These are phyloP conservation scores for Quercus bicolor DNA, from an alignment of 306 rosid species.

Conservation along the genomic window DNA sequence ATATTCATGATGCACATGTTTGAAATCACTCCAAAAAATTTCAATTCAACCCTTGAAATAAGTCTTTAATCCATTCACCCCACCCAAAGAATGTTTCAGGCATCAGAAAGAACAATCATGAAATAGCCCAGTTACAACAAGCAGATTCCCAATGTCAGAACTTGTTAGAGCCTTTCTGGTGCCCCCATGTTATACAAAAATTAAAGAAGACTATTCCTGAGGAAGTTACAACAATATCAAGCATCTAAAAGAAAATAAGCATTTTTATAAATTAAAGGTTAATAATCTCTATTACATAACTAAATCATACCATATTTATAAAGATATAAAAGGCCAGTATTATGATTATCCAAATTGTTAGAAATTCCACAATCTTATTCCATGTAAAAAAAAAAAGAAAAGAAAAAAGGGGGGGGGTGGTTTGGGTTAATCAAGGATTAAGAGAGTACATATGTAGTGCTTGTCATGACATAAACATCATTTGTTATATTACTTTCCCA, in stretches of 20 bases:
- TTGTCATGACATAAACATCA: neutral
- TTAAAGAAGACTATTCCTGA: neutral
- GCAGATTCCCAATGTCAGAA: constrained; percentile 1
- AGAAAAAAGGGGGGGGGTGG: neutral
- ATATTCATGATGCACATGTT: neutral
- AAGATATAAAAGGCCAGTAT: neutral
- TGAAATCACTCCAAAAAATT: constrained; percentile 1
- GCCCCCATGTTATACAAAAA: constrained; percentile 1
- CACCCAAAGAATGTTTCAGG: neutral
- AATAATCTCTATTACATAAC: neutral
- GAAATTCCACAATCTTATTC: neutral
- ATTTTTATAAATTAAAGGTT: neutral
- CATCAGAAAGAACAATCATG: neutral
- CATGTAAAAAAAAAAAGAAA: neutral
- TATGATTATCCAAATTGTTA: neutral
- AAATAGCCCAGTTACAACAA: constrained; percentile 1
- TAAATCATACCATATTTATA: neutral
- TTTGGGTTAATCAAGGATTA: neutral
- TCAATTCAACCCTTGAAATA: neutral
- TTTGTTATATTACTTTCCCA: neutral
- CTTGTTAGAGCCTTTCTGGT: neutral
- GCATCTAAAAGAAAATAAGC: neutral
- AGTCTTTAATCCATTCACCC: neutral
- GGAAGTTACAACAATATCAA: neutral
- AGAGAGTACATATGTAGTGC: neutral